Conservation (phyloP, 2,329 filamentous ascomycete species). For the Beauveria pseudobassiana region DNA sequence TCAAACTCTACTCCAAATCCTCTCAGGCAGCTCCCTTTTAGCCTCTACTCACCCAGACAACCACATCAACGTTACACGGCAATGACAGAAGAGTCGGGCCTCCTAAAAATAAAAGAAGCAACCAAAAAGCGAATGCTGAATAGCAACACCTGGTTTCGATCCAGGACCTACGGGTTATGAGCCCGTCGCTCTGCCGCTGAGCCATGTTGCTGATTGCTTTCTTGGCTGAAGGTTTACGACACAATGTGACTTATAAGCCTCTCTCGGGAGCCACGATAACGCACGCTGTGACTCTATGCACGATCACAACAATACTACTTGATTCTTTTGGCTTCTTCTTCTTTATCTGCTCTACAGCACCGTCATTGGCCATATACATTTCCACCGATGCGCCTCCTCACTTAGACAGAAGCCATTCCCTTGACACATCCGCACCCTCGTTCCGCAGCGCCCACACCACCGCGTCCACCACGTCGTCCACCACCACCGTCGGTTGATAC, state of each 20-base stretch:
- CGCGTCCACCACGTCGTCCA: constrained; percentile 68
- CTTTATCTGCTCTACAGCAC: background rate
- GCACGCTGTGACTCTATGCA: background rate
- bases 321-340: background rate
- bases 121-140: background rate
- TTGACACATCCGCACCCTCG: constrained; percentile 35
- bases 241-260: constrained; percentile 2
- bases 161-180: constrained; percentile 12
- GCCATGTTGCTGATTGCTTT: constrained; percentile 10
- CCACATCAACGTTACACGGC: too few relatives aligned
- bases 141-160: constrained; percentile 14
- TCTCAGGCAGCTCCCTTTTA: too few relatives aligned
- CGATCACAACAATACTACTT: too few relatives aligned
- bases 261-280: background rate
- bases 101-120: background rate
- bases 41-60: too few relatives aligned
- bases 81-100: background rate
- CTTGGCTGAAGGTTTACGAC: background rate
- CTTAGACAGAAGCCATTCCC: constrained; percentile 22
- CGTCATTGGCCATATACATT: background rate
- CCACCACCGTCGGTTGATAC: constrained; percentile 56
- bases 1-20: too few relatives aligned
- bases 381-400: background rate
- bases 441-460: constrained; percentile 67
- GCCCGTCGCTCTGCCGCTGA: constrained; percentile 13